Evolutionary conservation across 106 monocot genomes (phyloP).

Genomic region (Dendrobium nobile): DNA sequence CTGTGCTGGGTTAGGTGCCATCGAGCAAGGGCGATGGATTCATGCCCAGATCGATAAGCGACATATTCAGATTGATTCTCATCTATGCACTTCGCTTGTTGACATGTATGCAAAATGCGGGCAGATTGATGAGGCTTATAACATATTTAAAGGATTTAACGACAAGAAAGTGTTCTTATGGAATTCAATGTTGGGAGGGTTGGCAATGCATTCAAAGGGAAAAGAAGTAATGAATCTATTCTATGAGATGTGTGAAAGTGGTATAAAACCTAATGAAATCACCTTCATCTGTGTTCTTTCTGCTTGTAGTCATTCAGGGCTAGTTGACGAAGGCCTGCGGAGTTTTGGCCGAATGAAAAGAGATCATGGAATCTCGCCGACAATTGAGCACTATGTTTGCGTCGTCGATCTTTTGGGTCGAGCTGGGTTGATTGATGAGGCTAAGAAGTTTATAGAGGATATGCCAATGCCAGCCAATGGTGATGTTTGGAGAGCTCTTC

Average conservation of each 20-base stretch:
- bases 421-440: constrained; percentile 14
- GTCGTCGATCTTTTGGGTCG: constrained; percentile 25
- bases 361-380: constrained; percentile 8
- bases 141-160: constrained; percentile 8
- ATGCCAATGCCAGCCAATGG: constrained; percentile 37
- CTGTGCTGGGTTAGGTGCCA: constrained; percentile 23
- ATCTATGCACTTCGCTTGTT: constrained; percentile 21
- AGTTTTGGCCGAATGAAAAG: constrained; percentile 11
- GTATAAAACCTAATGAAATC: constrained; percentile 22
- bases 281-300: constrained; percentile 22
- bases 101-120: constrained; percentile 39
- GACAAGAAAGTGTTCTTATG: constrained; percentile 19
- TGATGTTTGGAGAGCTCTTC: constrained; percentile 15
- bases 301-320: constrained; percentile 27
- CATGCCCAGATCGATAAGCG: constrained; percentile 15
- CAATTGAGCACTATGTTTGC: constrained; percentile 16
- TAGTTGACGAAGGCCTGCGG: constrained; percentile 15
- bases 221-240: constrained; percentile 13
- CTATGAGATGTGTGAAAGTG: constrained; percentile 9
- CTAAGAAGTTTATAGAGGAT: constrained; percentile 10
- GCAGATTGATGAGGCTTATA: constrained; percentile 13
- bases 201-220: constrained; percentile 24
- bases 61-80: constrained; percentile 1
- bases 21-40: constrained; percentile 29
- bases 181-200: constrained; percentile 27